Evolutionary conservation across 2,329 filamentous ascomycete genomes (phyloP).

Genomic region (Coleophoma cylindrospora): DNA sequence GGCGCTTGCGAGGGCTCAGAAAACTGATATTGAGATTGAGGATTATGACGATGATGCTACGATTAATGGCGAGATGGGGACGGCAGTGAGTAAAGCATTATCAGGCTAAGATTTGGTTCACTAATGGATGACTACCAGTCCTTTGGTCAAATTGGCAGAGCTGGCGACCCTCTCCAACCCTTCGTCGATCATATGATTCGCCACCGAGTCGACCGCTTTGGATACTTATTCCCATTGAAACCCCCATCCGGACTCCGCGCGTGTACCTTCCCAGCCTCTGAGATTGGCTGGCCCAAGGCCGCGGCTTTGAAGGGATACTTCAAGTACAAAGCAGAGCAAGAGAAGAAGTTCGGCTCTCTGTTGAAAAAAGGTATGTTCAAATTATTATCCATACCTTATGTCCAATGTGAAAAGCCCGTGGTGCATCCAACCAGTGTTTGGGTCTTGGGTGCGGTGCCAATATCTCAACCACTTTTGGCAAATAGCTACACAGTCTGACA

Average conservation of each 20-base stretch:
- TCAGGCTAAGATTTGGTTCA: too few relatives aligned
- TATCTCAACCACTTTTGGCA: too few relatives aligned
- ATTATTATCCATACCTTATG: neutral
- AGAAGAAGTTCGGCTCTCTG: constrained; percentile 56
- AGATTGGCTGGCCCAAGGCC: constrained; percentile 73
- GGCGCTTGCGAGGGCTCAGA: constrained; percentile 76
- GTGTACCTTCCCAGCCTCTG: constrained; percentile 54
- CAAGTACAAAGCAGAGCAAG: constrained; percentile 61
- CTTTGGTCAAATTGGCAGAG: constrained; percentile 57
- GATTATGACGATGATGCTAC: constrained; percentile 51
- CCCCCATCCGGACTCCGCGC: constrained; percentile 56
- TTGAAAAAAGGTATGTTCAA: neutral
- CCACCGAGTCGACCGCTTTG: constrained; percentile 73
- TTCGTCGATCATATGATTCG: constrained; percentile 87
- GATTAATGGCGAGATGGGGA: neutral
- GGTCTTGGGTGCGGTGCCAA: too few relatives aligned
- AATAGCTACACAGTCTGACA: constrained; percentile 34
- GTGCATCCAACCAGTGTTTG: too few relatives aligned
- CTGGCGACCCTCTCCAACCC: constrained; percentile 72
- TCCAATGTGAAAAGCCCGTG: neutral
- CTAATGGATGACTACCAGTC: too few relatives aligned
- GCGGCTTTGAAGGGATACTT: constrained; percentile 79
- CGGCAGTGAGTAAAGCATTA: too few relatives aligned
- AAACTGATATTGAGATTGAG: constrained; percentile 66
- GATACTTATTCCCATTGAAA: constrained; percentile 62